Percentiles rank a stretch among this genome's conserved stretches.
These are phyloP conservation scores for Capniomyces stellatus DNA, from an alignment of 371 early-diverging fungal genomes.

Conservation along the genomic window DNA sequence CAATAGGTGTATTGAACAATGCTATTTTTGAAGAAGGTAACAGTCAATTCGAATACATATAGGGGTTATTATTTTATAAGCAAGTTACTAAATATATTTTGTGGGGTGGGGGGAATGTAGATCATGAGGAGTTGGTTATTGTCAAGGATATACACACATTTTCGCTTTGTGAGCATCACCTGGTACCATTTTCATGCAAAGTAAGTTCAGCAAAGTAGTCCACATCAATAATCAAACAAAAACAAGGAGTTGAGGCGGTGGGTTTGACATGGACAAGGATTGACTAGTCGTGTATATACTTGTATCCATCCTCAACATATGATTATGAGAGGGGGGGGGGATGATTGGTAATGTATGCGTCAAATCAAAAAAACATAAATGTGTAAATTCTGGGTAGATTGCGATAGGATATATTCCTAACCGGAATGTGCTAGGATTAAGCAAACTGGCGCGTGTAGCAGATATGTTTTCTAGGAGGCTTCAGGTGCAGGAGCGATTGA, in stretches of 20 bases:
- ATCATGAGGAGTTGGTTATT: constrained; percentile 97
- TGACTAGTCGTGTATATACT: too few species aligned
- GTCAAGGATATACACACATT: constrained; percentile 88
- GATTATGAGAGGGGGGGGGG: too few species aligned
- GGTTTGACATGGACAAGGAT: too few species aligned
- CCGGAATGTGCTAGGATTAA: constrained; percentile 82
- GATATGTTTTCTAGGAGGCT: constrained; percentile 93
- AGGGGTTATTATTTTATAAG: too few species aligned
- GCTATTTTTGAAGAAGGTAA: constrained; percentile 92
- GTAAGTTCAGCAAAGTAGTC: constrained; percentile 25
- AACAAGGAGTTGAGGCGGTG: too few species aligned
- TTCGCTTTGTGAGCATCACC: constrained; percentile 95
- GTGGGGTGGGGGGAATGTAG: too few species aligned
- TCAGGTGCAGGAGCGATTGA: constrained; percentile 94
- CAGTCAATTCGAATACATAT: not conserved
- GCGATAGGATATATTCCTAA: constrained; percentile 94
- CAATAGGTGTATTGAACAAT: constrained; percentile 60
- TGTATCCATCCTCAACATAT: too few species aligned
- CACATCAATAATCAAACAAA: too few species aligned
- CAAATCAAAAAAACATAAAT: too few species aligned
- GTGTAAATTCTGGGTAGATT: too few species aligned
- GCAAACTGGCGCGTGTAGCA: constrained; percentile 92
- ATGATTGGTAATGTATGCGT: too few species aligned
- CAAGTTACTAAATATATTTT: too few species aligned
- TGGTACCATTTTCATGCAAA: constrained; percentile 95